Percentiles rank a stretch among this genome's conserved stretches.
Conservation (phyloP, 2,329 filamentous ascomycete genomes). For the Fusarium sp. region DNA sequence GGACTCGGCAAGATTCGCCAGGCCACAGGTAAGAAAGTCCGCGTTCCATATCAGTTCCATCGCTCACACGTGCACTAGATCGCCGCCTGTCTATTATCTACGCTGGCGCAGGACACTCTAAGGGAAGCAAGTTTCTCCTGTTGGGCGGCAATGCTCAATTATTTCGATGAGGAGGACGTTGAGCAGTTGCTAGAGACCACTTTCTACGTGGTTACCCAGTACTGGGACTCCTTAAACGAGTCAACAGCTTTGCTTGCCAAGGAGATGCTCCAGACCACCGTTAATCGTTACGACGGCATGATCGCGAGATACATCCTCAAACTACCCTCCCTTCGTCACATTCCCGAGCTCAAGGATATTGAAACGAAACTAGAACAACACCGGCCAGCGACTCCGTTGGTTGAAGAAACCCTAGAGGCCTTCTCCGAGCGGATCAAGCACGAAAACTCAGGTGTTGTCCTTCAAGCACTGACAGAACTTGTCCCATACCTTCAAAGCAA, state of each 20-base stretch:
- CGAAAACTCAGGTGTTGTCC: constrained; percentile 87
- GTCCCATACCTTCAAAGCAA: constrained; percentile 76
- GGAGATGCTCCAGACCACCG: constrained; percentile 71
- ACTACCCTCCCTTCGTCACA: constrained; percentile 80
- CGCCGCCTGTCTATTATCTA: constrained; percentile 89
- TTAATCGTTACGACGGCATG: constrained; percentile 69
- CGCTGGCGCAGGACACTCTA: constrained; percentile 79
- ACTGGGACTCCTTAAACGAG: constrained; percentile 77
- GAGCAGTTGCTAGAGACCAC: constrained; percentile 86
- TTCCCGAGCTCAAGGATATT: constrained; percentile 75
- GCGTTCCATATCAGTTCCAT: background rate
- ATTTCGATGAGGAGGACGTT: constrained; percentile 82
- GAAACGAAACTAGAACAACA: constrained; percentile 73
- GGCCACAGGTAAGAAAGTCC: constrained; percentile 78
- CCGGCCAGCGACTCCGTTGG: constrained; percentile 57
- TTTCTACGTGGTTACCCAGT: constrained; percentile 84
- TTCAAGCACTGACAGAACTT: constrained; percentile 83
- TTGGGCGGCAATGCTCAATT: constrained; percentile 82
- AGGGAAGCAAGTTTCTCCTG: constrained; percentile 82
- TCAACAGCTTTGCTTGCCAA: constrained; percentile 69
- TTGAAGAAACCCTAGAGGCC: constrained; percentile 72
- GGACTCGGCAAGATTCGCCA: constrained; percentile 77
- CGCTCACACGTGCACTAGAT: constrained; percentile 65
- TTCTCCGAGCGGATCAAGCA: constrained; percentile 81
- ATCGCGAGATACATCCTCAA: constrained; percentile 76